These are phyloP conservation scores for Erucastrum elatum DNA, from an alignment of 345 rosid genomes.

Conservation along the genomic window DNA sequence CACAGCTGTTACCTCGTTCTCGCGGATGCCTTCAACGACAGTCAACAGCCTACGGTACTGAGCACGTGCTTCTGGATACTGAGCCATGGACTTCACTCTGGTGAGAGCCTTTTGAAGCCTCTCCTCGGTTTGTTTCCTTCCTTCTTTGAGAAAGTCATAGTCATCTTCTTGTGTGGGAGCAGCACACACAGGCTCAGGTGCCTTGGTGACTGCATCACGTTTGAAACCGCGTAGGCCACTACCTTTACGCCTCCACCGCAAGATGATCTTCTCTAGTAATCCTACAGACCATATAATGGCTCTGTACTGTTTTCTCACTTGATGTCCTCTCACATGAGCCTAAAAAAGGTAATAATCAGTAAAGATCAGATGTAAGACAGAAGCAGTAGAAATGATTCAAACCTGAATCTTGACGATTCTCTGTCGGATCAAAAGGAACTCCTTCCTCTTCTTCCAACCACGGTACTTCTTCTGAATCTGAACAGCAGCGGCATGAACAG, in stretches of 20 bases:
- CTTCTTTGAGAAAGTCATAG: slow-evolving; percentile 85
- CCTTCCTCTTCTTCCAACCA: slow-evolving; percentile 88
- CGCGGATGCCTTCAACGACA: slow-evolving; percentile 66
- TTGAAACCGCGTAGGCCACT: slow-evolving; percentile 85
- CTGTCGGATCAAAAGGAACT: slow-evolving; percentile 71
- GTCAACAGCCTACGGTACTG: slow-evolving; percentile 81
- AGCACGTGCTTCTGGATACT: slow-evolving; percentile 77
- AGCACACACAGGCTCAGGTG: slow-evolving; percentile 41
- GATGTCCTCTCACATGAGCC: slow-evolving; percentile 97
- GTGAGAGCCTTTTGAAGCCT: slow-evolving; percentile 81
- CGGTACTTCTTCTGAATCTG: slow-evolving; percentile 87
- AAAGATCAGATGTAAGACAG: slow-evolving; percentile 11
- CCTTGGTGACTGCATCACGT: slow-evolving; percentile 50
- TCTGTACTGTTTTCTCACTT: slow-evolving; percentile 73
- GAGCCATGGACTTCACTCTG: slow-evolving; percentile 93
- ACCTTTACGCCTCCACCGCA: slow-evolving; percentile 92
- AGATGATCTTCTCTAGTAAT: slow-evolving; percentile 79
- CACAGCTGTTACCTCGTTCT: slow-evolving; percentile 52
- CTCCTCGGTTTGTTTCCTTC: slow-evolving; percentile 85
- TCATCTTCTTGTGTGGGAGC: slow-evolving; percentile 55
- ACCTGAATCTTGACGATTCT: slow-evolving; percentile 81
- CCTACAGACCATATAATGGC: slow-evolving; percentile 85
- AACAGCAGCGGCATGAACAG: slow-evolving; percentile 68
- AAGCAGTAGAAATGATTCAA: neutral
- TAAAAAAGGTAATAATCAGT: slow-evolving; percentile 31